Evolutionary conservation across 768 basidiomycete genomes (phyloP).

Genomic region (Pulveroboletus ravenelii): DNA sequence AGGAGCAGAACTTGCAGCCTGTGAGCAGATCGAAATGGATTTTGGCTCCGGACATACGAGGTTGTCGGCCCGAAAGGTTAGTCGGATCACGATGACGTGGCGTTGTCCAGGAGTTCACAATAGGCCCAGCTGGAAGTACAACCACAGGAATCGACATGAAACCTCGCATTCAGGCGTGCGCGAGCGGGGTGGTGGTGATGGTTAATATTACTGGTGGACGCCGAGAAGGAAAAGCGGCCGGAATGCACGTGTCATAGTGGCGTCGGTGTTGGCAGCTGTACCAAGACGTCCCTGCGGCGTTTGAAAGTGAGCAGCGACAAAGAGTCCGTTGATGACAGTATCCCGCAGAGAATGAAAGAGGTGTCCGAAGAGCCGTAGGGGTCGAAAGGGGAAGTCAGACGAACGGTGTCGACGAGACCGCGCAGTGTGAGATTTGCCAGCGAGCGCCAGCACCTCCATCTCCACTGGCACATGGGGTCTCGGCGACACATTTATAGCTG

Average conservation of each 20-base stretch:
- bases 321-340: conserved; percentile 1
- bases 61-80: conserved; percentile 1
- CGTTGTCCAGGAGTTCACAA: conserved; percentile 4
- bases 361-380: no score
- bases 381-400: not conserved
- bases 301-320: conserved; percentile 49
- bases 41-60: conserved; percentile 8
- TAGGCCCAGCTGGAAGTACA: not conserved
- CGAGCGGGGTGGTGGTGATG: conserved; percentile 3
- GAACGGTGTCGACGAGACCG: not conserved
- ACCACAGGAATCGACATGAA: conserved; percentile 1
- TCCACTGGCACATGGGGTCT: conserved; percentile 6
- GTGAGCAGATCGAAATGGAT: conserved; percentile 7
- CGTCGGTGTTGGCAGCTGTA: conserved; percentile 58
- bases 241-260: conserved; percentile 66
- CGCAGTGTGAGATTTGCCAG: not conserved
- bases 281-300: conserved; percentile 63
- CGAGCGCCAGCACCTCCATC: not conserved
- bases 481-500: conserved; percentile 2
- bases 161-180: not conserved
- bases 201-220: conserved; percentile 7
- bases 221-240: conserved; percentile 30
- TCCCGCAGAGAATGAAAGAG: conserved; percentile 4
- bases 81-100: conserved; percentile 5
- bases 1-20: not conserved